These are phyloP conservation scores for Curvularia lunata DNA, from an alignment of 2,329 filamentous ascomycete species.

Conservation along the genomic window DNA sequence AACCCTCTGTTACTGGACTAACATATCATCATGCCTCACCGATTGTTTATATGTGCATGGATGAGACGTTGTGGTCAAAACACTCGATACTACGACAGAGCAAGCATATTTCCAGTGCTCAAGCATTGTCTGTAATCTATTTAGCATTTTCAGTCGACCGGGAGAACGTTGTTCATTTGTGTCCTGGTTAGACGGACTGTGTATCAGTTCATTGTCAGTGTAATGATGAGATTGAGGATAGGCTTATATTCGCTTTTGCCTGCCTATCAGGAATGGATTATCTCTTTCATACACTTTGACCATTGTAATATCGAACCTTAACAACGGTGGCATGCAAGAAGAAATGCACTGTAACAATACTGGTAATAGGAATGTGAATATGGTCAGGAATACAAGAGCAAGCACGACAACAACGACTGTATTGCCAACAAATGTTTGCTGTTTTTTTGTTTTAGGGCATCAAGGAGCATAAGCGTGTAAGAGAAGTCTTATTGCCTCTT, in stretches of 20 bases:
- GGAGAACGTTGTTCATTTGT: background rate
- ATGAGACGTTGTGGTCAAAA: background rate
- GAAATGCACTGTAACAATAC: background rate
- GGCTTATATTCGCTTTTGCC: background rate
- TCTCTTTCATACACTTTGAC: too few relatives aligned
- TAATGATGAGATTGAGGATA: background rate
- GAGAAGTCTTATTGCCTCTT: background rate
- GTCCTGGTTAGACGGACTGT: background rate
- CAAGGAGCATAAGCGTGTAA: background rate
- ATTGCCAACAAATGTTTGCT: too few relatives aligned
- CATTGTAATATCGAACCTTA: too few relatives aligned
- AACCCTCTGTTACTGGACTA: background rate
- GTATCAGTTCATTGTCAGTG: background rate
- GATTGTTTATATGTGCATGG: background rate
- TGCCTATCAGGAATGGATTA: background rate
- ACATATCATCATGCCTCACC: background rate
- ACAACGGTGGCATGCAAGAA: background rate
- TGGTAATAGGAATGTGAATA: background rate
- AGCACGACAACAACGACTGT: background rate
- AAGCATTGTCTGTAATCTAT: background rate
- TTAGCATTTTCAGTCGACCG: background rate
- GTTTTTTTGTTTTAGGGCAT: too few relatives aligned
- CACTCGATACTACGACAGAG: background rate
- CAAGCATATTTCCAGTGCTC: background rate
- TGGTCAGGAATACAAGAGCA: background rate